phyloP scores from a whole-genome alignment of 2,329 filamentous ascomycete species.

The Ophiostoma australiae region DNA sequence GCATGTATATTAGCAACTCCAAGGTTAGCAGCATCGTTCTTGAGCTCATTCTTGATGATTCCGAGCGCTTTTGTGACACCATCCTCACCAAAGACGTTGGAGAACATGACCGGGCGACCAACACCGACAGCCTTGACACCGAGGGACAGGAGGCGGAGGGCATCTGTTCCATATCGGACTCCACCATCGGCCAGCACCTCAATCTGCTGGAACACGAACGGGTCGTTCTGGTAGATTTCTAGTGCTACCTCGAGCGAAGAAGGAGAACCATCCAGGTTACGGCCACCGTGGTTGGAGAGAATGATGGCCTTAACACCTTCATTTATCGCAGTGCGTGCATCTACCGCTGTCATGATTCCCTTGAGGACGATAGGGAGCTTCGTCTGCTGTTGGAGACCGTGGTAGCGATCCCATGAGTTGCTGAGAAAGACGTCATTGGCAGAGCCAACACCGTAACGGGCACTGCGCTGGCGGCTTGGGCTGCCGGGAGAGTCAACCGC shows the following conservation, averaged over 20 bases:
- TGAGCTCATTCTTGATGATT: slow-evolving; percentile 3
- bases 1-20: neutral
- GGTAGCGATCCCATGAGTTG: slow-evolving; percentile 8
- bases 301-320: slow-evolving; percentile 10
- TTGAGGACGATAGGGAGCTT: neutral
- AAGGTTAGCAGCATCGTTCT: slow-evolving; percentile 12
- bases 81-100: slow-evolving; percentile 10
- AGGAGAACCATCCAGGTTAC: slow-evolving; percentile 7
- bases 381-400: neutral
- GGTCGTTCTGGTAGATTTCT: slow-evolving; percentile 8
- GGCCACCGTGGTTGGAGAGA: slow-evolving; percentile 12
- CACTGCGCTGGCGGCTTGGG: slow-evolving; percentile 9
- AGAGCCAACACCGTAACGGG: slow-evolving; percentile 2
- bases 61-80: neutral
- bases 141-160: slow-evolving; percentile 2
- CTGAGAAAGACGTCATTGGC: neutral
- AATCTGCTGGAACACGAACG: slow-evolving; percentile 4
- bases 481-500: slow-evolving; percentile 1
- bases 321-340: neutral
- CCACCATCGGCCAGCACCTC: slow-evolving; percentile 9
- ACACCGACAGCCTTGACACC: slow-evolving; percentile 13
- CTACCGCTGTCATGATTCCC: slow-evolving; percentile 2
- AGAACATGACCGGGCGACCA: slow-evolving; percentile 11
- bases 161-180: slow-evolving; percentile 1
- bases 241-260: slow-evolving; percentile 6